Evolutionary conservation across 306 rosid species (phyloP).

Genomic region (Vigna hirtella): DNA sequence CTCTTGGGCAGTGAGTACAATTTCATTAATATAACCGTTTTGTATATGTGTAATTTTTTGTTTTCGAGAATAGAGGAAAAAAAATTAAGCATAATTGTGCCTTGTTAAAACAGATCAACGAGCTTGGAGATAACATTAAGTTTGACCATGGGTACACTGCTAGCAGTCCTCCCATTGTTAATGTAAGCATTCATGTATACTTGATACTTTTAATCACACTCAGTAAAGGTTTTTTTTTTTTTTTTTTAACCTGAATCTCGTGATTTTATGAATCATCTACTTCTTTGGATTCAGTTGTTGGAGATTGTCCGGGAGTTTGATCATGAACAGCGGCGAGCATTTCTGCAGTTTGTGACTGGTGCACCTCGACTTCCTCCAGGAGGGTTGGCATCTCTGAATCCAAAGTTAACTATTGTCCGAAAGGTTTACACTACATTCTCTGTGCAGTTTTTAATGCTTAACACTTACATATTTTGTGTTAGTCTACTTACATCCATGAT

Average conservation of each 20-base stretch:
- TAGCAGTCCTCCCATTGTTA: conserved; percentile 87
- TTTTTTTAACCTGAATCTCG: conserved; percentile 12
- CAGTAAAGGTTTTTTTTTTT: neutral
- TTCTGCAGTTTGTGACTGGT: conserved; percentile 97
- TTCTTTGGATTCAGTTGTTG: conserved; percentile 67
- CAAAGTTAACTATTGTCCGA: conserved; percentile 91
- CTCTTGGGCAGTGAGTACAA: conserved; percentile 84
- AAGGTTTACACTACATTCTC: conserved; percentile 57
- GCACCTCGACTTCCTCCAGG: conserved; percentile 97
- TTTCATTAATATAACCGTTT: conserved; percentile 21
- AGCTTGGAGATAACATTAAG: conserved; percentile 87
- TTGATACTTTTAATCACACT: conserved; percentile 1
- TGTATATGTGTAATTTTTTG: conserved; percentile 35
- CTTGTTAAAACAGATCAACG: conserved; percentile 62
- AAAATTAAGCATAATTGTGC: neutral
- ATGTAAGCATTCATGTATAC: conserved; percentile 57
- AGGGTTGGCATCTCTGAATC: conserved; percentile 96
- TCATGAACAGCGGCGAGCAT: conserved; percentile 73
- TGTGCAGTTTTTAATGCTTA: neutral
- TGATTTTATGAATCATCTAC: conserved; percentile 15
- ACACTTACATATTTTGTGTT: conserved; percentile 21
- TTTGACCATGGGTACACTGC: conserved; percentile 98
- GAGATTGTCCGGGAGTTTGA: conserved; percentile 81
- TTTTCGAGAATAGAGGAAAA: conserved; percentile 6
- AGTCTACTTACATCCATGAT: conserved; percentile 24